Evolutionary conservation across 768 basidiomycete genomes (phyloP).

Genomic region (Hypholoma sublateritium): DNA sequence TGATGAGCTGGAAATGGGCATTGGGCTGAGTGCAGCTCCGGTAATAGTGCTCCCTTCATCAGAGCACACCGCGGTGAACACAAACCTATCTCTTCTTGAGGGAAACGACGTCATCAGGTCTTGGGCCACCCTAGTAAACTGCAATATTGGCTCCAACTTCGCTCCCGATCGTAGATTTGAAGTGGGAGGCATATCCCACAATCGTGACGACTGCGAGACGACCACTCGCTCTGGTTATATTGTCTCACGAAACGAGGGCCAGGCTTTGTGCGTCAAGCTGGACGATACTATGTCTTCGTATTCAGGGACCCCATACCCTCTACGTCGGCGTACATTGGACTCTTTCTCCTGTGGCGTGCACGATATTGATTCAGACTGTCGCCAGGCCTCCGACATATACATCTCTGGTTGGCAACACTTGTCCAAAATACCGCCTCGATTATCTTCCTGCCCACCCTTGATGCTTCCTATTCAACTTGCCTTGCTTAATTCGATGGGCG

Average conservation of each 20-base stretch:
- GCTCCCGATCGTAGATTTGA: not conserved
- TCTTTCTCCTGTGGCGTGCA: no score
- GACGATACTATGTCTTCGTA: no score
- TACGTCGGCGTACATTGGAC: no score
- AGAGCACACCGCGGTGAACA: not conserved
- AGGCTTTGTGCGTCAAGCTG: no score
- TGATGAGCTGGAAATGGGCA: no score
- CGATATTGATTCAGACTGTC: no score
- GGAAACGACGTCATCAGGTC: not conserved
- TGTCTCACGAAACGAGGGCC: no score
- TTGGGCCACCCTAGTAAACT: not conserved
- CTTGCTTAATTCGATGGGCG: not conserved
- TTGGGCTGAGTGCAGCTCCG: no score
- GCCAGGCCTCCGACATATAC: not conserved
- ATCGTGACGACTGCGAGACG: not conserved
- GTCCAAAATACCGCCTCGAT: not conserved
- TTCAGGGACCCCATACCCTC: no score
- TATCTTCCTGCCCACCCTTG: not conserved
- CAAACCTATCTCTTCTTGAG: not conserved
- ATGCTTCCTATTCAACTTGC: constrained; percentile 1
- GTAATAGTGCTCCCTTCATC: not conserved
- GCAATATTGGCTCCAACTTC: not conserved
- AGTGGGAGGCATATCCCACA: not conserved
- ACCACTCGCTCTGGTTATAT: not conserved
- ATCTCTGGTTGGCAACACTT: not conserved